Evolutionary conservation across 345 rosid genomes (phyloP), one percentile per base, ranked within the genome.

Genomic region (Populus pruinosa): DNA sequence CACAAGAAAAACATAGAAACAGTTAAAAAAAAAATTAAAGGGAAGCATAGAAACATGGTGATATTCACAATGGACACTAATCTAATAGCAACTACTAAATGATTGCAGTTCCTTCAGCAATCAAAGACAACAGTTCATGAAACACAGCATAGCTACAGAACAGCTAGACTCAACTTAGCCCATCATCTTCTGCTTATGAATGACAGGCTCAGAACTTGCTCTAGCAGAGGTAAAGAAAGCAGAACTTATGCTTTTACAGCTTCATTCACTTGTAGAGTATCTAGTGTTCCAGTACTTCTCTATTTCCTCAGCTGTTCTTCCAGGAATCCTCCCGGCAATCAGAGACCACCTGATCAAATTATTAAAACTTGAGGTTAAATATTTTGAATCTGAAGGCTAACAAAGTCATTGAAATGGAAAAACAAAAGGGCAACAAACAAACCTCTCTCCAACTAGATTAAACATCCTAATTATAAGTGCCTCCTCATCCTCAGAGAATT

Each of bases 241-340:
- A 43, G 4, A 7, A 9, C 17, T 71, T 5, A 1, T 18, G 20
- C 41, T 73, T 5, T 11, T 61, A 11, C 25, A 35, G 20, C 13
- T 75, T 80, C 71, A 76, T 47, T 84, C 67, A 70, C 90, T 86
- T 8, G 88, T 86, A 0, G 86, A 82, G 73, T 69, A 74, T 81
- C 86, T 83, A 8, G 90, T 82, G 59, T 86, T 88, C 90, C 91
- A 85, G 77, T 87, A 89, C 83, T 85, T 84, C 78, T 88, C 84
- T 23, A 90, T 86, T 59, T 90, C 91, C 80, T 86, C 88, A 1
- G 90, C 86, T 21, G 87, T 88, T 78, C 90, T 87, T 39, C 91
- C 90, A 18, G 90, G 94, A 78, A 90, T 84, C 87, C 94, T 89
- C 76, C 94, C 94, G 56, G 93, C 93, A 44, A 90, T 90, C n/a